phyloP scores from a whole-genome alignment of 2,329 filamentous ascomycete species.

The Didymella pomorum region DNA sequence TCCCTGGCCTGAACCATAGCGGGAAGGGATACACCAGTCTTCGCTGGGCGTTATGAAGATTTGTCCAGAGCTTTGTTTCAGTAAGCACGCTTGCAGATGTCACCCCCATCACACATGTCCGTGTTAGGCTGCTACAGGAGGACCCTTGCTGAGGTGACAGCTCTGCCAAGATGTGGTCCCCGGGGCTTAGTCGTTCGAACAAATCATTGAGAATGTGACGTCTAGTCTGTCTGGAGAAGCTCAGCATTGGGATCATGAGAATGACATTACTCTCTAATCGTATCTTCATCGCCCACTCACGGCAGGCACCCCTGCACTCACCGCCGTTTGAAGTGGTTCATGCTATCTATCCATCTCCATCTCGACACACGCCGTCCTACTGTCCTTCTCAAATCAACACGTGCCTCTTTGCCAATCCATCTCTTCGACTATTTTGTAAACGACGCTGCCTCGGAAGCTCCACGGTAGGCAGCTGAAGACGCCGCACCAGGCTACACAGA shows the following conservation, averaged over 20 bases:
- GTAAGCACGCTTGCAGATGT: too few relatives aligned
- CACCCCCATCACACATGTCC: too few relatives aligned
- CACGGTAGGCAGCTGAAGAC: not conserved
- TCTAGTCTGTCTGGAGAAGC: not conserved
- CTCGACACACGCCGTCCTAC: not conserved
- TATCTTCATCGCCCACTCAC: not conserved
- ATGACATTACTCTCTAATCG: conserved; percentile 20
- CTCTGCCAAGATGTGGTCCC: too few relatives aligned
- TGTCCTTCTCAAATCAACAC: not conserved
- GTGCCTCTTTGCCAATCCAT: not conserved
- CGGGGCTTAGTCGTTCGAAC: too few relatives aligned
- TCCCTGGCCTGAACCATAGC: too few relatives aligned
- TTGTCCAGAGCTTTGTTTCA: too few relatives aligned
- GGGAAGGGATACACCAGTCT: too few relatives aligned
- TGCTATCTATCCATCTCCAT: not conserved
- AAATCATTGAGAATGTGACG: too few relatives aligned
- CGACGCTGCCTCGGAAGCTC: not conserved
- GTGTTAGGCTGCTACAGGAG: too few relatives aligned
- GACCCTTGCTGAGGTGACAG: too few relatives aligned
- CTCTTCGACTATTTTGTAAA: conserved; percentile 1
- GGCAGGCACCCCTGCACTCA: not conserved
- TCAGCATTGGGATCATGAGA: conserved; percentile 13
- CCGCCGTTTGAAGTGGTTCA: not conserved
- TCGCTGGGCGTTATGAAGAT: too few relatives aligned
- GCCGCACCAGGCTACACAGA: not conserved